A percentile compares a stretch with the other conserved stretches of the same genome.
These are phyloP conservation scores for Excoecaria cochinchinensis DNA, from an alignment of 345 rosid species.

Conservation along the genomic window DNA sequence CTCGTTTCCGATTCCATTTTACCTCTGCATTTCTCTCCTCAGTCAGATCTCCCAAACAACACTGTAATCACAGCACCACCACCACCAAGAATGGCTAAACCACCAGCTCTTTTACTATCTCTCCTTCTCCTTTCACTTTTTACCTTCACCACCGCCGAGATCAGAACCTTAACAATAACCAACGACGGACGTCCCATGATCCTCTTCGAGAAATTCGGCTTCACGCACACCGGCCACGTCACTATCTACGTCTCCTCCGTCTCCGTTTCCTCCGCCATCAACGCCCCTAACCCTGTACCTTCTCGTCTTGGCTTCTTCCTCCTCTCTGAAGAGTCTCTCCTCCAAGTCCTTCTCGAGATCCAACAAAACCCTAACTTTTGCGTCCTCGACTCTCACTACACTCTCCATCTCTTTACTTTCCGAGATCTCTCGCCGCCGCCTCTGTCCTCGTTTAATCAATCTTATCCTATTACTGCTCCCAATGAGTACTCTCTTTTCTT, in stretches of 20 bases:
- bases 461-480: conserved; percentile 66
- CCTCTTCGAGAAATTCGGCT: conserved; percentile 93
- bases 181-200: conserved; percentile 86
- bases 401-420: conserved; percentile 62
- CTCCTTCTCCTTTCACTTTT: conserved; percentile 17
- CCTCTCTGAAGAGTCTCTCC: conserved; percentile 82
- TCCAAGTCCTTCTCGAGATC: conserved; percentile 77
- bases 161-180: conserved; percentile 48
- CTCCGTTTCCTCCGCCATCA: conserved; percentile 48
- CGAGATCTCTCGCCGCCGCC: conserved; percentile 84
- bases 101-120: conserved; percentile 21
- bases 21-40: background rate
- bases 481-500: conserved; percentile 88
- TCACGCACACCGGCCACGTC: conserved; percentile 82
- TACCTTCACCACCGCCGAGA: conserved; percentile 20
- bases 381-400: conserved; percentile 76
- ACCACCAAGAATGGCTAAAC: conserved; percentile 40
- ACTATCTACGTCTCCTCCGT: conserved; percentile 61
- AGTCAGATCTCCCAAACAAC: background rate
- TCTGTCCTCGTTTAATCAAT: conserved; percentile 49
- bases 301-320: conserved; percentile 92
- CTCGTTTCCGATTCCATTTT: background rate
- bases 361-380: conserved; percentile 77
- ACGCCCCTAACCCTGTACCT: conserved; percentile 48
- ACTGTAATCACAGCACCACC: background rate